Base-by-base conservation (phyloP, 805 yeast genomes). In the Metschnikowia colocasiae region DNA sequence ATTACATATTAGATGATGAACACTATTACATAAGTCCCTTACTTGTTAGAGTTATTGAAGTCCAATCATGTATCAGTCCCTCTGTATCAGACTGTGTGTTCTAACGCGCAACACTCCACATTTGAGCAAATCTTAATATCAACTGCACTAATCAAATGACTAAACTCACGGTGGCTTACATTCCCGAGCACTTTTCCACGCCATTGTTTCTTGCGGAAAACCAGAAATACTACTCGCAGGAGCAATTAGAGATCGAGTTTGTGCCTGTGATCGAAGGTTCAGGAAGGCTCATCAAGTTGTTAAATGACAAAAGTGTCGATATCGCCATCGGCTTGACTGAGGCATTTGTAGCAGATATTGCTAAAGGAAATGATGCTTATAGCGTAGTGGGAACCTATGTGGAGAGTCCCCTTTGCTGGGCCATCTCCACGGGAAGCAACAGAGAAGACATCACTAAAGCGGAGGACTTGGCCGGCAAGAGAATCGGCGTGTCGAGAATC, bases 171-270 rank as follows among this genome's bases (percentile, higher is more conserved):
- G 85, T 90, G 25, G 97, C 96, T 2, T 86, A 80, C 67, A 82
- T 90, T 44, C 97, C 97, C 2, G 97, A 90, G 65, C 97, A 91
- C 62, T 91, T 89, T 59, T 83, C 94, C 33, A 86, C 96, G 0
- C 97, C 97, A 4, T 69, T 90, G 53, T 81, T 81, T 51, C 80
- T 88, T 59, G 95, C 96, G 4, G 60, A 74, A 49, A 51, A 69
- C 40, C 74, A 87, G 41, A 83, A 83, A 0, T 83, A 63, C 58
- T 87, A 78, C 59, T 62, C 62, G 5, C 65, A 65, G 6, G 60
- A 65, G 29, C 80, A 79, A 2, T 55, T 88, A 6, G 74, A 76
- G 2, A 77, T 86, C 40, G 82, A 84, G 53, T 67, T 83, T 51
- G 64, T 82, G 22, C 85, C 89, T 2, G 91, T 77, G 48, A 85